Percentiles rank a stretch among this genome's conserved stretches.
phyloP scores from a whole-genome alignment of 1,284 basidiomycete species.

The Retiboletus flavoniger region DNA sequence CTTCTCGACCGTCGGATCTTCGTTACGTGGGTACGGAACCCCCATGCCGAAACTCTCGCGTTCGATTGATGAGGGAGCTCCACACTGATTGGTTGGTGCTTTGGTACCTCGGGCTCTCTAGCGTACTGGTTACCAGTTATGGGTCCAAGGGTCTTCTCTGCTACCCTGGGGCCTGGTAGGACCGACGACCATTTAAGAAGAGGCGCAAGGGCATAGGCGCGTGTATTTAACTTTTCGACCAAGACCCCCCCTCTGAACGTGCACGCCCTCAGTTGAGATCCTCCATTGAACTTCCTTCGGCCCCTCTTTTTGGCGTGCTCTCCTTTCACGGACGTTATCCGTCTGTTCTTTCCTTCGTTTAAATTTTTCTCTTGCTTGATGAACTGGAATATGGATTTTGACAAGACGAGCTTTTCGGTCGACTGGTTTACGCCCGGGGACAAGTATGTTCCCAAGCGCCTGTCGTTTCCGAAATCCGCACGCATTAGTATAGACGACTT shows the following conservation, averaged over 20 bases:
- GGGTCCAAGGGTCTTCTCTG: constrained; percentile 17
- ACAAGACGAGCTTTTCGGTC: constrained; percentile 34
- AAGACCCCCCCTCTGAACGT: constrained; percentile 3
- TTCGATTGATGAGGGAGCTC: constrained; percentile 8
- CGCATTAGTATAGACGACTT: constrained; percentile 33
- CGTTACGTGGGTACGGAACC: constrained; percentile 16
- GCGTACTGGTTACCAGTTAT: constrained; percentile 12
- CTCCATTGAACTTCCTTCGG: not conserved
- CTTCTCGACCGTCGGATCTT: not conserved
- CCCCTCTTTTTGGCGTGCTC: not conserved
- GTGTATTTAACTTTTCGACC: constrained; percentile 2
- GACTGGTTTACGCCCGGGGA: constrained; percentile 35
- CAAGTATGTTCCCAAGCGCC: constrained; percentile 24
- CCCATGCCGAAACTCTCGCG: constrained; percentile 3
- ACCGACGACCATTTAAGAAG: constrained; percentile 18
- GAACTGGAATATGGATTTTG: constrained; percentile 30
- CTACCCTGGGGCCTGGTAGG: constrained; percentile 13
- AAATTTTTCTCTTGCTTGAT: not conserved
- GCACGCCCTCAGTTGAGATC: constrained; percentile 6
- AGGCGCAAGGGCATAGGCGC: not conserved
- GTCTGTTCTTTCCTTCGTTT: constrained; percentile 5
- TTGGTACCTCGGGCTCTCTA: constrained; percentile 3
- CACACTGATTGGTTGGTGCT: not conserved
- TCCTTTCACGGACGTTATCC: constrained; percentile 8
- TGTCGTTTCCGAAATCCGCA: constrained; percentile 36